phyloP scores from a whole-genome alignment of 2,329 filamentous ascomycete species.

The Neofusicoccum sp. region DNA sequence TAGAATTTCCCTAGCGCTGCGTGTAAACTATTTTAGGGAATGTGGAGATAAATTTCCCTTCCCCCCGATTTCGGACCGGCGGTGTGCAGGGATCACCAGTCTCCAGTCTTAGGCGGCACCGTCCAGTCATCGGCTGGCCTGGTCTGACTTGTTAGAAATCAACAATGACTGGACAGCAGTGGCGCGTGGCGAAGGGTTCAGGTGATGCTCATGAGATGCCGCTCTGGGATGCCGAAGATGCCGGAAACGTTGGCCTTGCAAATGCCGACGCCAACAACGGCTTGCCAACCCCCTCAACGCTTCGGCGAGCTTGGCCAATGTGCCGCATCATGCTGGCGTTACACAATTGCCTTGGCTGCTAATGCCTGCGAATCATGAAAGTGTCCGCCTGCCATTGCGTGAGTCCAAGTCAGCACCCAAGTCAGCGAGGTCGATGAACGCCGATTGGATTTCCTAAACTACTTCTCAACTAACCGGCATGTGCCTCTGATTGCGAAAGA shows the following conservation, averaged over 20 bases:
- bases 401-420: not conserved
- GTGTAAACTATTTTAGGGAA: constrained; percentile 1
- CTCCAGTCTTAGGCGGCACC: not conserved
- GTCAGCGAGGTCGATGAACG: not conserved
- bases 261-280: not conserved
- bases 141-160: not conserved
- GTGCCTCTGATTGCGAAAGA: constrained; percentile 16
- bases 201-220: constrained; percentile 3
- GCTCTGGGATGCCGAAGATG: constrained; percentile 10
- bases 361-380: not conserved
- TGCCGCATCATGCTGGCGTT: not conserved
- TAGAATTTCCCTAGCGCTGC: too few relatives aligned
- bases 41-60: not conserved
- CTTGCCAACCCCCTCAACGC: not conserved
- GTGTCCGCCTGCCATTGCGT: not conserved
- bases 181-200: constrained; percentile 2
- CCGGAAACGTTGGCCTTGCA: not conserved
- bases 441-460: constrained; percentile 14
- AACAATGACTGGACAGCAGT: constrained; percentile 1
- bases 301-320: not conserved
- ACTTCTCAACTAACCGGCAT: constrained; percentile 9
- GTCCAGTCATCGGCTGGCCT: constrained; percentile 4
- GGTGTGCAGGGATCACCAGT: not conserved
- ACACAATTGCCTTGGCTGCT: not conserved
- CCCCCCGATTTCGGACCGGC: not conserved